Percentiles rank a stretch among this genome's conserved stretches.
Evolutionary conservation across 2,329 filamentous ascomycete species (phyloP).

Genomic region (Penicillium sp.): DNA sequence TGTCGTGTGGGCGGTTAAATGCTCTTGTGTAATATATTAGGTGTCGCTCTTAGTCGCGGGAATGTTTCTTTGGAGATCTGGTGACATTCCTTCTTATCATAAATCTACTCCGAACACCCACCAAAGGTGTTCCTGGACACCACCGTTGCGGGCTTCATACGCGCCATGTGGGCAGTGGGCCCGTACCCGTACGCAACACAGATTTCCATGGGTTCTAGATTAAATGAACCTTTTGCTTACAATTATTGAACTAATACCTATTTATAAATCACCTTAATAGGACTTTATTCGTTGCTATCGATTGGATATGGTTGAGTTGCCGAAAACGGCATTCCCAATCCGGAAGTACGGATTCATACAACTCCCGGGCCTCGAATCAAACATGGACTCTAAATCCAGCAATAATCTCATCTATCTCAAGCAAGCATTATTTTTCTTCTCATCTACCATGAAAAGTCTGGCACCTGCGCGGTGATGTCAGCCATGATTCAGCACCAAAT

Average conservation of each 20-base stretch:
- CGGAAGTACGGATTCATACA: conserved; percentile 5
- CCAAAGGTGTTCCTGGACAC: neutral
- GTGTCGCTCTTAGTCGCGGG: neutral
- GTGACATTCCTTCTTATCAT: too few relatives aligned
- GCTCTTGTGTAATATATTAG: neutral
- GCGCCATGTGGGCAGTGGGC: neutral
- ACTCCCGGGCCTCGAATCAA: neutral
- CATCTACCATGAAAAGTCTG: neutral
- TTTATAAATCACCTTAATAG: neutral
- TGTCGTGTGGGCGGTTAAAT: neutral
- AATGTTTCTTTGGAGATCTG: neutral
- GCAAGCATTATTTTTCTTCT: neutral
- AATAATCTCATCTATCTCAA: neutral
- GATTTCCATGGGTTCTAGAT: neutral
- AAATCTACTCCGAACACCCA: neutral
- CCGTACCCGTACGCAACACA: neutral
- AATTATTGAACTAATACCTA: neutral
- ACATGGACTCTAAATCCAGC: neutral
- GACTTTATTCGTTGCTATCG: neutral
- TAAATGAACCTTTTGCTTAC: neutral
- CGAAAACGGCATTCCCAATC: conserved; percentile 7
- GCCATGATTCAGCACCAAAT: neutral
- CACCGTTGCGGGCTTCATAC: neutral
- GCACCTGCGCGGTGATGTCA: neutral
- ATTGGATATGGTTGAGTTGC: neutral